Evolutionary conservation across 2,329 filamentous ascomycete species (phyloP).

Genomic region (Coniochaeta sp.): DNA sequence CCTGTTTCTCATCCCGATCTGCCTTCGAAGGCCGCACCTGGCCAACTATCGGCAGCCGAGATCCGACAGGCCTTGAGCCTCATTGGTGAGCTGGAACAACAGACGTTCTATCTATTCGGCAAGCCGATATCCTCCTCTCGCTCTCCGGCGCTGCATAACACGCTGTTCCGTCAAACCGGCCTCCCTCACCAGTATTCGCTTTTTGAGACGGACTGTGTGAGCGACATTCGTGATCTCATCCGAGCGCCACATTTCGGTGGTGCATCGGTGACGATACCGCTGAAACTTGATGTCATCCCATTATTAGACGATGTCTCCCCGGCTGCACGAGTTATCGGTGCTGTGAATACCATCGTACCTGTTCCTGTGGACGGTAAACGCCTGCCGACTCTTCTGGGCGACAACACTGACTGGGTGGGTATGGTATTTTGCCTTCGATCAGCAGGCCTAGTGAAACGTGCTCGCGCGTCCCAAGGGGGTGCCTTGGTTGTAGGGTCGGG

Average conservation of each 20-base stretch:
- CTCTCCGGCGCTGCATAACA: conserved; percentile 85
- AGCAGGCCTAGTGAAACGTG: conserved; percentile 47
- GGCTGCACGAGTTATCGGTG: conserved; percentile 76
- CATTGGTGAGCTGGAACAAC: conserved; percentile 68
- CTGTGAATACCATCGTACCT: conserved; percentile 88
- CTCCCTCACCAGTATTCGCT: conserved; percentile 77
- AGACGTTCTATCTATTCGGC: conserved; percentile 81
- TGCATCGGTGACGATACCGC: conserved; percentile 88
- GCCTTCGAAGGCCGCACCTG: conserved; percentile 90
- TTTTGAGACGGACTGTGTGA: conserved; percentile 63
- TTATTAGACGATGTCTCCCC: conserved; percentile 73
- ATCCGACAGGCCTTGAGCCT: conserved; percentile 73
- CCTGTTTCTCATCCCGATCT: conserved; percentile 84
- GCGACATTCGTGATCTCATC: conserved; percentile 58
- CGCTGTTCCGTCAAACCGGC: conserved; percentile 67
- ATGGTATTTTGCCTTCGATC: conserved; percentile 75
- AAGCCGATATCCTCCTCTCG: conserved; percentile 75
- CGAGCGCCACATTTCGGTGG: conserved; percentile 73
- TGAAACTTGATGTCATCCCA: conserved; percentile 83
- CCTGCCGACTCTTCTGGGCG: conserved; percentile 58
- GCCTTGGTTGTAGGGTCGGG: conserved; percentile 86
- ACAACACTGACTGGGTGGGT: conserved; percentile 94
- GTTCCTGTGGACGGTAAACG: conserved; percentile 26
- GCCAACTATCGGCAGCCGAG: conserved; percentile 83
- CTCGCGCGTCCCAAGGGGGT: conserved; percentile 27